Percentiles rank a stretch among this genome's conserved stretches.
Evolutionary conservation across 192 early-diverging fungal species (phyloP).

Genomic region (Martensiomyces pterosporus): DNA sequence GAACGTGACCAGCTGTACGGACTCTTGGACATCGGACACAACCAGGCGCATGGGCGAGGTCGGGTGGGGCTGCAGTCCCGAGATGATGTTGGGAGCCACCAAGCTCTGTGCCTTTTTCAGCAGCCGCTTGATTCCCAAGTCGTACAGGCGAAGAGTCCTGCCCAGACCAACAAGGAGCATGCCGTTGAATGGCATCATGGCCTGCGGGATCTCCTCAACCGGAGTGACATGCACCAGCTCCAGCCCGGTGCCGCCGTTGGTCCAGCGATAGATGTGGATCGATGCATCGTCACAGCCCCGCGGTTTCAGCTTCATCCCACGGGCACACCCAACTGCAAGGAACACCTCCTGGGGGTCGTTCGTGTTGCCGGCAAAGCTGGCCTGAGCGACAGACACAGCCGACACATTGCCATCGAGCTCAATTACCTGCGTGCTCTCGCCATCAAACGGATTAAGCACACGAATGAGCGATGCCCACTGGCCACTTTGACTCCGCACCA

Average conservation of each 20-base stretch:
- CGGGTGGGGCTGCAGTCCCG: conserved; percentile 61
- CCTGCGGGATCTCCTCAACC: conserved; percentile 79
- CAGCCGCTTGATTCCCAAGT: conserved; percentile 84
- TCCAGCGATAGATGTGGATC: conserved; percentile 72
- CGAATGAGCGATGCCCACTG: conserved; percentile 88
- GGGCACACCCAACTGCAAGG: conserved; percentile 81
- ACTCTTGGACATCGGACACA: conserved; percentile 85
- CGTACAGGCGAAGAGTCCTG: conserved; percentile 84
- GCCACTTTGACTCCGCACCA: conserved; percentile 61
- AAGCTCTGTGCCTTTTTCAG: conserved; percentile 82
- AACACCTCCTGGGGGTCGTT: conserved; percentile 54
- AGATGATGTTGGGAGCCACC: conserved; percentile 61
- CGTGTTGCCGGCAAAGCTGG: conserved; percentile 65
- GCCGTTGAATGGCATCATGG: conserved; percentile 82
- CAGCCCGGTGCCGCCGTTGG: conserved; percentile 57
- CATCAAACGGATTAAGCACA: conserved; percentile 70
- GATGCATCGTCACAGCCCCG: conserved; percentile 64
- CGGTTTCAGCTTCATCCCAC: conserved; percentile 65
- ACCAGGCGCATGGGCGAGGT: conserved; percentile 72
- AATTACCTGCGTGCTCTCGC: conserved; percentile 62
- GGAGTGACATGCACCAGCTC: conserved; percentile 86
- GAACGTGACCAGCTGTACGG: conserved; percentile 74
- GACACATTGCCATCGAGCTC: conserved; percentile 83
- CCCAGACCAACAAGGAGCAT: conserved; percentile 86
- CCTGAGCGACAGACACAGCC: conserved; percentile 69